Base-by-base conservation (phyloP, 2,329 filamentous ascomycete genomes). In the Sporothrix brasiliensis region DNA sequence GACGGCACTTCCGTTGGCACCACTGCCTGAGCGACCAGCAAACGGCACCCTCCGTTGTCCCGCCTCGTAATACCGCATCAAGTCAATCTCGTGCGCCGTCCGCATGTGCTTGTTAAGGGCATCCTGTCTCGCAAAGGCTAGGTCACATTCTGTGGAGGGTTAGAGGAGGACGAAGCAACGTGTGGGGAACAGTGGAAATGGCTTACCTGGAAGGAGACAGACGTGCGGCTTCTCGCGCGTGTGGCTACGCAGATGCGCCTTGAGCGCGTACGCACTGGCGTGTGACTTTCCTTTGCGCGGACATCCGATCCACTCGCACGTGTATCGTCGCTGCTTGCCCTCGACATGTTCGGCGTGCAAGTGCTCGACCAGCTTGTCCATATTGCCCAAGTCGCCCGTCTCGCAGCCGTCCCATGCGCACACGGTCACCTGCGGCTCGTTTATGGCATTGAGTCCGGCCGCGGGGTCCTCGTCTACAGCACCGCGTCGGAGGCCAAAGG, bases 161-260 rank as follows among this genome's bases (percentile, higher is more conserved):
- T 72, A 78, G 58, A 14, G 7, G 4, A 19, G 34, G 14, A 21
- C 19, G 27, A 19, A 19, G 19, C 9, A 30, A 44, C 27, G 5
- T 14, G 44, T 75, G 6, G n/a, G 27, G 13, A 39, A 21, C 16
- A 11, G n/a, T 1, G 30, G 4, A 16, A 19, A 30, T 2, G 3
- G n/a, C 85, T 73, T 85, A 97, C 94, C 94, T 70, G 95, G 95
- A 53, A 99, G 81, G 41, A 93, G 92, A 80, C 95, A 99, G 82
- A 97, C 97, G 79, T 98, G 98, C 0, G 95, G 95, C 82, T 99
- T 99, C 84, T 99, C 95, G 77, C 95, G 88, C 1, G 95, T 99
- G 79, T 99, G 95, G 78, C 94, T 97, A 75, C 95, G 87, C 94
- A 99, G 97, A 78, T 99, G 95, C 11, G 95, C 95, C 79, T 97